Base-by-base conservation (phyloP, 1,139 yeast species). In the Protomyces inouyei region DNA sequence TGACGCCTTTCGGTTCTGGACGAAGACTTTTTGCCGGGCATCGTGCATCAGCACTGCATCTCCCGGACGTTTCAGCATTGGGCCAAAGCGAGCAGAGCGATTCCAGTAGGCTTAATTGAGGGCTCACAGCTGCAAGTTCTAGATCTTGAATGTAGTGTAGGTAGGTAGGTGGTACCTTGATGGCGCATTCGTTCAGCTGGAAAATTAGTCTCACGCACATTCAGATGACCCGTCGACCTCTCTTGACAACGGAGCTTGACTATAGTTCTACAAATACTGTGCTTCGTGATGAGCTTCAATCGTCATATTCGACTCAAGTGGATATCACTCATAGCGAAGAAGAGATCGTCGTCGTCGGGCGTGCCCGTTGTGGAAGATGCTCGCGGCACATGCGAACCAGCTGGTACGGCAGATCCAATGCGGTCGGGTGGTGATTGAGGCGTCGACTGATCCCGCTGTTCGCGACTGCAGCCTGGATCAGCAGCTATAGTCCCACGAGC, bases 301-400 rank as follows among this genome's bases (percentile, higher is more conserved):
- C 16, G 3, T 43, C 48, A 43, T n/a, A 43, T 21, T 16, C 48
- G 48, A 43, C 25, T 18, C 25, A 52, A 52, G 40, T 59, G 63
- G 6, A 63, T 57, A 23, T 63, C 65, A n/a, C 59, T 52, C 65
- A 63, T 63, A 40, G 65, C 65, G 38, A 63, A 63, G 35, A 63
- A 57, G 28, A 63, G 63, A 35, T 63, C 65, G 48, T 63, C 65
- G 18, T 63, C 65, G 3, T 63, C 65, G 25, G 46, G 32, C 23
- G 16, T 37, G 6, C 43, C 43, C 4, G 43, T 5, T 4, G 32
- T 28, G 1, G 32, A 28, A 28, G 32, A 28, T 28, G 32, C 32
- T 28, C 32, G 32, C 32, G 32, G 32, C 32, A 28, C 32, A 28
- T 28, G 32, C 32, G 32, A 28, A 6, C 32, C 32, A 6, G 32